Base-by-base conservation (phyloP, 1,284 basidiomycete species). In the Irpex sp. region DNA sequence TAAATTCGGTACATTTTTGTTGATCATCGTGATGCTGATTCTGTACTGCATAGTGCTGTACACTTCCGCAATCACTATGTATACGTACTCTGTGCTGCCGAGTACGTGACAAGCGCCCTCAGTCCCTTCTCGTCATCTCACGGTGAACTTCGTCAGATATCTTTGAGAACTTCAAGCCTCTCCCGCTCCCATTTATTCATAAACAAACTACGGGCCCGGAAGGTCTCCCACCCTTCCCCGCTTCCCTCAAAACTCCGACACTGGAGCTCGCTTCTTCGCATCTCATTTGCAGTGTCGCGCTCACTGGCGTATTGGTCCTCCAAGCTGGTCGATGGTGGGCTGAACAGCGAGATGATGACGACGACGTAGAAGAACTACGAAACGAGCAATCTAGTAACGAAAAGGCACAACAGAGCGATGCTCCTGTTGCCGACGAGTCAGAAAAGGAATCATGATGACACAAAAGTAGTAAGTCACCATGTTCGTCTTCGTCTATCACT, bases 271-370 rank as follows among this genome's bases (percentile, higher is more conserved):
- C 92, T 0, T 91, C 91, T 35, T 88, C 83, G 67, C 85, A 93
- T 70, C 87, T 93, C 69, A 84, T 93, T 62, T 92, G 89, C 77
- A 90, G 88, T 69, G 91, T 93, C 53, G 88, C 89, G 1, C 82
- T 93, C 63, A 93, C 92, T 0, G 91, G 91, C 26, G 88, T 93
- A 26, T 77, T 93, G 53, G 83, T 85, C 11, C 81, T 93, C 33
- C 91, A 93, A 76, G 90, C 90, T 0, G 89, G 87, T 53, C 83
- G 91, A 49, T 89, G 86, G 78, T 93, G 90, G 90, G 89, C 88
- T 1, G 90, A 93, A 71, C 83, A 82, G 47, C 79, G 85, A 6
- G 87, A 89, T 64, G 65, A 66, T 17, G 71, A 71, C 35, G 74
- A 72, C 17, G 67, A 71, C 15, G 31, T 33, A 0, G 72, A 75